phyloP scores from a whole-genome alignment of 2,329 filamentous ascomycete genomes.

The Orbilia oligospora region DNA sequence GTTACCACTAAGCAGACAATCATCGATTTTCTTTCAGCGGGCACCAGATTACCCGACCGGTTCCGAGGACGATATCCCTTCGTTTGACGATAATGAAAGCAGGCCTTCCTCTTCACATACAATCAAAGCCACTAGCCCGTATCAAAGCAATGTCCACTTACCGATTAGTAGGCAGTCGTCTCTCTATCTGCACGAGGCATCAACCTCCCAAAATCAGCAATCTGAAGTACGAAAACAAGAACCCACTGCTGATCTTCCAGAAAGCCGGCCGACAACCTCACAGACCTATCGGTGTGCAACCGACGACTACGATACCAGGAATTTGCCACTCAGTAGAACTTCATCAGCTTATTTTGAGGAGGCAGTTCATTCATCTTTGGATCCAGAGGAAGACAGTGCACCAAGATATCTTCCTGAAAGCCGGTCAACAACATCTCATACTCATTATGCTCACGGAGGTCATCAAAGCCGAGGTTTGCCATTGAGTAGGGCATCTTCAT shows the following conservation, averaged over 20 bases:
- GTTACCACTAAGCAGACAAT: conserved; percentile 42
- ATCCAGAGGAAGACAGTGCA: not conserved
- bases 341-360: conserved; percentile 34
- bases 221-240: not conserved
- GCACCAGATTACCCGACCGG: not conserved
- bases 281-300: not conserved
- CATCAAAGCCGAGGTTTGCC: conserved; percentile 26
- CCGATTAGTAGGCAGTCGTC: conserved; percentile 56
- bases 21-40: conserved; percentile 24
- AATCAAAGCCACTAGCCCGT: conserved; percentile 23
- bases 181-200: conserved; percentile 30
- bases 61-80: conserved; percentile 20
- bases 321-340: conserved; percentile 36
- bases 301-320: not conserved
- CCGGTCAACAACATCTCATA: conserved; percentile 29
- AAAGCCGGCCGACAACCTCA: conserved; percentile 41
- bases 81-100: conserved; percentile 42
- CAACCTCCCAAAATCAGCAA: not conserved
- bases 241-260: conserved; percentile 6
- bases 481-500: conserved; percentile 45
- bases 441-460: not conserved
- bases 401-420: conserved; percentile 26
- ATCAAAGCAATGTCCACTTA: conserved; percentile 29
- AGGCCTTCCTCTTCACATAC: conserved; percentile 53
- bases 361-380: not conserved